These are phyloP conservation scores for Aspergillus sp. DNA, from an alignment of 2,329 filamentous ascomycete species.

Conservation along the genomic window DNA sequence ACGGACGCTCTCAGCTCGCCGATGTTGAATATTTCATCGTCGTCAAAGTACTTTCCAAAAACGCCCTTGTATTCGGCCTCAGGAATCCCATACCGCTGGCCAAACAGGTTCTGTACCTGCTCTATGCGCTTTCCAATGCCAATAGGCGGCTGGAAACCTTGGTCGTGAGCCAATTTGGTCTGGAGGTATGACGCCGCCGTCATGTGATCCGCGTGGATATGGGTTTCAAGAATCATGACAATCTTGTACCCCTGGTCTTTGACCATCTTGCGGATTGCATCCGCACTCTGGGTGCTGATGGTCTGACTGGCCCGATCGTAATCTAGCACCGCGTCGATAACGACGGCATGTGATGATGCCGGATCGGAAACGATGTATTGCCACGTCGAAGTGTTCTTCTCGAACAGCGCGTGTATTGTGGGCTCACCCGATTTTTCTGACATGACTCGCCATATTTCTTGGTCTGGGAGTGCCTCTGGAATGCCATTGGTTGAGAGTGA, in stretches of 20 bases:
- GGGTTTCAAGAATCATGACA: constrained; percentile 54
- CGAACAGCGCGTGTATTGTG: constrained; percentile 30
- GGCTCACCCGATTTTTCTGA: constrained; percentile 10
- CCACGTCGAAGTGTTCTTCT: constrained; percentile 46
- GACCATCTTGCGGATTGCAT: constrained; percentile 44
- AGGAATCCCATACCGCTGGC: constrained; percentile 43
- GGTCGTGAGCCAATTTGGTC: constrained; percentile 29
- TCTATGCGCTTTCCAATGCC: constrained; percentile 54
- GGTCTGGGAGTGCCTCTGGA: background rate
- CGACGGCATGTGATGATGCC: constrained; percentile 41
- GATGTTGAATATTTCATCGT: constrained; percentile 50
- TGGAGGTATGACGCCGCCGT: constrained; percentile 56
- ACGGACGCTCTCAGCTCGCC: constrained; percentile 44
- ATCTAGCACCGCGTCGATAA: constrained; percentile 59
- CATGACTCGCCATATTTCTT: background rate
- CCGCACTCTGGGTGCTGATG: constrained; percentile 49
- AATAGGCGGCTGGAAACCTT: constrained; percentile 40
- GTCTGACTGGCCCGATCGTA: constrained; percentile 41
- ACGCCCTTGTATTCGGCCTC: constrained; percentile 39
- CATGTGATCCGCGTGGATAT: constrained; percentile 26
- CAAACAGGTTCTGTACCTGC: constrained; percentile 50
- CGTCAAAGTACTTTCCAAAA: constrained; percentile 51
- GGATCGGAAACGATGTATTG: constrained; percentile 57
- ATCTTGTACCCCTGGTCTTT: constrained; percentile 43
- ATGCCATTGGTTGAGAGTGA: background rate